Evolutionary conservation across 495 filamentous ascomycete species (phyloP), one percentile per base, ranked within the genome.

Genomic region (Cercophora samala): DNA sequence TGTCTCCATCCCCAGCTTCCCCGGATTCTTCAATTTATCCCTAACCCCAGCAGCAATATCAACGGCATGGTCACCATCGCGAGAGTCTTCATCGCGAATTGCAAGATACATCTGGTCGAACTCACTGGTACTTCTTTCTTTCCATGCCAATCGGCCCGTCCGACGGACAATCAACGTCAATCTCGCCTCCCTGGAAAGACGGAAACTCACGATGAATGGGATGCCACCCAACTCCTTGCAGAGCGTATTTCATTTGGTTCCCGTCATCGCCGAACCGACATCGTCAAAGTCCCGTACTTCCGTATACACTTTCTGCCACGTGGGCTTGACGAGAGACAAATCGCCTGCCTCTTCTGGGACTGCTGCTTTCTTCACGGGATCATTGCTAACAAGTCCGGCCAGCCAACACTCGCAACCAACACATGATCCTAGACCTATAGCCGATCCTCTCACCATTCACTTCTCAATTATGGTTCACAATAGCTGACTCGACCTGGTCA

Each of bases 1-100:
- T n/a, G 25, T 37, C 60, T 42, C 21, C 32, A 17, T 23, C 26
- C 25, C 32, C 17, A 46, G 18, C 60, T 62, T 62, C 60, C 60
- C 60, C 60, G 32, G 60, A 62, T 62, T 62, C 24, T 60, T 29
- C 60, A 60, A 60, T 60, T 60, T 18, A 18, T 24, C n/a, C 0
- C 9, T 18, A 18, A 24, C 19, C 19, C n/a, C 5, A 56, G 54
- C 54, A 21, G 54, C 54, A 21, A 21, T 21, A 24, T 21, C 5
- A 21, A 56, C 54, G 37, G 37, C 37, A 29, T 46, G 37, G 37
- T 21, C n/a, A 9, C 54, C 22, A 23, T 11, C 54, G 1, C 18
- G n/a, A 18, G 54, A 6, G 4, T 6, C n/a, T 56, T 23, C 22
- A 11, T 56, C n/a, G n/a, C 19, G 21, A 13, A 19, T 21, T 56